A percentile compares a stretch with the other conserved stretches of the same genome.
Evolutionary conservation across 768 basidiomycete genomes (phyloP).

Genomic region (Phanerochaete carnosa): DNA sequence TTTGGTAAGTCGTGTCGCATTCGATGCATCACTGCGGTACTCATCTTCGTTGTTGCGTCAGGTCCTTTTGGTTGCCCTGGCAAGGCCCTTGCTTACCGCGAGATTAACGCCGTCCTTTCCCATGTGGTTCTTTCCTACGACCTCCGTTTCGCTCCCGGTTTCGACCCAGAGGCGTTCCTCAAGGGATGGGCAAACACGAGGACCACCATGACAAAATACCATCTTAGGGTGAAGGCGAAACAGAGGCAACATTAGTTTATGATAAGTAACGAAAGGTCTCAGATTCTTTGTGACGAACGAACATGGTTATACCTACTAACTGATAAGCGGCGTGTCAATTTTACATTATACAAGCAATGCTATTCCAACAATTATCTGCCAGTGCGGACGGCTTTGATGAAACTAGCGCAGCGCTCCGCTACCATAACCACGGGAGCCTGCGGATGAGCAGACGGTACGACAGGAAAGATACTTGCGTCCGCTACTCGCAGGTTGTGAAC

Average conservation of each 20-base stretch:
- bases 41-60: slow-evolving; percentile 8
- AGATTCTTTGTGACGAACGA: too few relatives aligned
- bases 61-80: slow-evolving; percentile 32
- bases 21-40: neutral
- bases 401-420: slow-evolving; percentile 12
- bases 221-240: neutral
- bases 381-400: neutral
- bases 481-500: slow-evolving; percentile 36
- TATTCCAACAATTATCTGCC: neutral
- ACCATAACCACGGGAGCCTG: slow-evolving; percentile 9
- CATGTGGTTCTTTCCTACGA: slow-evolving; percentile 27
- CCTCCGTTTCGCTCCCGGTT: slow-evolving; percentile 22
- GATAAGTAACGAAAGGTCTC: too few relatives aligned
- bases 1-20: slow-evolving; percentile 8
- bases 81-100: slow-evolving; percentile 26
- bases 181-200: neutral
- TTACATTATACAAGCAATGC: too few relatives aligned
- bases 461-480: slow-evolving; percentile 11
- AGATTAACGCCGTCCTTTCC: slow-evolving; percentile 26
- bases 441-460: slow-evolving; percentile 6
- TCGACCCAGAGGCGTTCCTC: slow-evolving; percentile 26
- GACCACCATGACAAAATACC: neutral
- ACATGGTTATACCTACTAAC: too few relatives aligned
- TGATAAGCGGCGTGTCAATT: too few relatives aligned
- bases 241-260: too few relatives aligned